Evolutionary conservation across 73 alveolate species (phyloP).

Genomic region (Tetrahymena borealis): DNA sequence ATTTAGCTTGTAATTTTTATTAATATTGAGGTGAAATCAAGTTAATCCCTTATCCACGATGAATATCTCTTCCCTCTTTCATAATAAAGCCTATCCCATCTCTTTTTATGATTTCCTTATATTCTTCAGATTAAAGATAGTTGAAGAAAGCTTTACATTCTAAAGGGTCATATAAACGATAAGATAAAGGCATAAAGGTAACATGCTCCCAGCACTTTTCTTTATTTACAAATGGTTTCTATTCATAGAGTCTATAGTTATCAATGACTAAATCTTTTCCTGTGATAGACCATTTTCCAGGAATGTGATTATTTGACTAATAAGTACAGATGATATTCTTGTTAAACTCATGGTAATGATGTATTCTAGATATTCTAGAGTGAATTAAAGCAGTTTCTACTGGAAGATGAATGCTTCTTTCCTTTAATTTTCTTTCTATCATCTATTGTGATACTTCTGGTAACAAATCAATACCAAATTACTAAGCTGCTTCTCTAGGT

Average conservation of each 20-base stretch:
- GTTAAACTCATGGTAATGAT: neutral
- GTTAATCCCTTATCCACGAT: conserved; percentile 32
- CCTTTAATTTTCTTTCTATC: neutral
- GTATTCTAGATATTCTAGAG: neutral
- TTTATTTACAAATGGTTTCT: neutral
- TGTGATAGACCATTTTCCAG: neutral
- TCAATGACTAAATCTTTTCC: neutral
- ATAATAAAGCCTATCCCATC: conserved; percentile 30
- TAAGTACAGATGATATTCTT: neutral
- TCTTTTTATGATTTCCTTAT: neutral
- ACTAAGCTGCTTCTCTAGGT: neutral
- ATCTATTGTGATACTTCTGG: neutral
- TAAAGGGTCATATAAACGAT: neutral
- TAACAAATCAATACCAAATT: neutral
- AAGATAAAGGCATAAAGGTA: conserved; percentile 31
- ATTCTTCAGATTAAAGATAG: conserved; percentile 6
- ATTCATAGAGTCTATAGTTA: neutral
- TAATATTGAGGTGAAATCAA: conserved; percentile 8
- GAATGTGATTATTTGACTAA: neutral
- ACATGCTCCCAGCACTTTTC: conserved; percentile 5
- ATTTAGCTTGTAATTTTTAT: neutral
- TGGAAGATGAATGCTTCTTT: neutral
- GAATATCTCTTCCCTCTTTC: conserved; percentile 35
- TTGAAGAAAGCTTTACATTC: conserved; percentile 28
- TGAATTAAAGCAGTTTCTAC: neutral